phyloP scores from a whole-genome alignment of 2,329 filamentous ascomycete species.

The Colletotrichum sojae region DNA sequence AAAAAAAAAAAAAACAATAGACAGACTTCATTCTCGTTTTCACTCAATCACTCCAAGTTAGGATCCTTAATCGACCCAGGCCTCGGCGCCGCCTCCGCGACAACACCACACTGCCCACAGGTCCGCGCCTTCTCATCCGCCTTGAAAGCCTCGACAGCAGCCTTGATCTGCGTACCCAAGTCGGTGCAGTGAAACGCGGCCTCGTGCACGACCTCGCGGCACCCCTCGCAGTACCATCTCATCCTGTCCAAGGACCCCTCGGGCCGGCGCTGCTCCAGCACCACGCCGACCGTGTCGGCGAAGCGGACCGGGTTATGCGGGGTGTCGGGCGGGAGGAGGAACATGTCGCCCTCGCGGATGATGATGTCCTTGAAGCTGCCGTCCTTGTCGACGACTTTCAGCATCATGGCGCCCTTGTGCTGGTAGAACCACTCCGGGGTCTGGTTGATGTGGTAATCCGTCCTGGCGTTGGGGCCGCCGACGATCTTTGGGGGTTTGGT shows the following conservation, averaged over 20 bases:
- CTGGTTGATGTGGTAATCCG: conserved; percentile 98
- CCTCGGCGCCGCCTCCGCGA: conserved; percentile 80
- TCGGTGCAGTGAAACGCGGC: conserved; percentile 90
- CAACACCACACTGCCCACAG: conserved; percentile 81
- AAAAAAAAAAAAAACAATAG: no score
- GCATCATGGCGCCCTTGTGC: conserved; percentile 91
- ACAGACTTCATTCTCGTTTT: not conserved
- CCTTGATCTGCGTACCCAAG: conserved; percentile 94
- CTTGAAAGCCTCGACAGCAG: conserved; percentile 87
- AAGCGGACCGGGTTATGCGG: conserved; percentile 97
- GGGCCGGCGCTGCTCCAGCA: conserved; percentile 88
- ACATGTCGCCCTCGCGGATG: conserved; percentile 94
- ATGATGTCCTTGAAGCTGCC: conserved; percentile 83
- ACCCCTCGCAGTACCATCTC: conserved; percentile 89
- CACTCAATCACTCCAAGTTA: conserved; percentile 59
- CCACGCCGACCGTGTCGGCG: conserved; percentile 92
- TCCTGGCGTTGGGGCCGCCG: conserved; percentile 94
- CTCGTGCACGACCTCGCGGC: conserved; percentile 84
- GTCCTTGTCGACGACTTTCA: conserved; percentile 84
- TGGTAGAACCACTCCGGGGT: conserved; percentile 99
- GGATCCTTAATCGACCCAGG: conserved; percentile 72
- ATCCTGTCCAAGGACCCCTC: conserved; percentile 80
- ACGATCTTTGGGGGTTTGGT: conserved; percentile 75
- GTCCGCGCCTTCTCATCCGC: conserved; percentile 75
- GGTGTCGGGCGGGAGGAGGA: conserved; percentile 92